phyloP scores from a whole-genome alignment of 2,329 filamentous ascomycete genomes.

The Aspergillus amoenus region DNA sequence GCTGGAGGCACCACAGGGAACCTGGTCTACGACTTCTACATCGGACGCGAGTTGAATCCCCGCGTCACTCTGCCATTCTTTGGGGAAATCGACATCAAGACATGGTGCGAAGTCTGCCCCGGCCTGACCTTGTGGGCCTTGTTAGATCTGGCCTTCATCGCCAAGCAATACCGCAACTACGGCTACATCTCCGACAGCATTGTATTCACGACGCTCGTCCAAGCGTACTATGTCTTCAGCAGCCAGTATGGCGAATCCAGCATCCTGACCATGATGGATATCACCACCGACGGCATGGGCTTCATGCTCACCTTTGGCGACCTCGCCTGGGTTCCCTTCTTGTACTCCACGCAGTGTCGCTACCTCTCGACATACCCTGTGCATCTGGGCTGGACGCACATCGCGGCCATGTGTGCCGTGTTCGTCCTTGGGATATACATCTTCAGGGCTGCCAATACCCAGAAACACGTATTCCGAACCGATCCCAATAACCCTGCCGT shows the following conservation, averaged over 20 bases:
- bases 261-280: conserved; percentile 87
- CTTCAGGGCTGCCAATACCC: conserved; percentile 81
- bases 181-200: conserved; percentile 82
- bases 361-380: conserved; percentile 79
- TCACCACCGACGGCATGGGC: conserved; percentile 85
- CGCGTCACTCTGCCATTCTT: conserved; percentile 60
- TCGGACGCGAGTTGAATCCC: conserved; percentile 88
- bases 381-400: conserved; percentile 66
- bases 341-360: conserved; percentile 76
- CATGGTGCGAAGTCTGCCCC: conserved; percentile 80
- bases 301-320: conserved; percentile 92
- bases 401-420: conserved; percentile 63
- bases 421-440: conserved; percentile 73
- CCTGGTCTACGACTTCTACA: conserved; percentile 88
- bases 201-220: conserved; percentile 70
- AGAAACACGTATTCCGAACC: conserved; percentile 88
- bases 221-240: conserved; percentile 78
- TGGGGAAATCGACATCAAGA: conserved; percentile 75
- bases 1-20: conserved; percentile 77
- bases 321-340: conserved; percentile 84
- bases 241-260: conserved; percentile 79
- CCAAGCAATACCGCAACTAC: conserved; percentile 79
- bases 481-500: conserved; percentile 77
- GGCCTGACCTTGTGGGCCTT: conserved; percentile 85
- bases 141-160: conserved; percentile 75